Conservation (phyloP, 139 green algal species). For the Closterium sp. region DNA sequence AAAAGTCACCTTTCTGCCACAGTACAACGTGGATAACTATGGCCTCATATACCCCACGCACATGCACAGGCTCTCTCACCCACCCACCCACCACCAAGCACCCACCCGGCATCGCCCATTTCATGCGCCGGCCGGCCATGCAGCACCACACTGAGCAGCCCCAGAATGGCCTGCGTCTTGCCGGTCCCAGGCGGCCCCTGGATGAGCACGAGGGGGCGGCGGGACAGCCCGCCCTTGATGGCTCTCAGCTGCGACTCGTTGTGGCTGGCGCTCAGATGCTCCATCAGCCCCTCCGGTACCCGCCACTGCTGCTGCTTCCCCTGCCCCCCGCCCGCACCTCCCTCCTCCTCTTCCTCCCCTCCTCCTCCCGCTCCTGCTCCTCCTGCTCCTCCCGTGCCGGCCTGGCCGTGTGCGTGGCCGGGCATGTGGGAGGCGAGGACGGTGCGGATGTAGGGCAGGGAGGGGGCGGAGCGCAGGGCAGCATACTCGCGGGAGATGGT, state of each 20-base stretch:
- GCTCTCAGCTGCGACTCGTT: slow-evolving; percentile 36
- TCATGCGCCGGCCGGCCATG: too few relatives aligned
- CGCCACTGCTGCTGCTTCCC: neutral
- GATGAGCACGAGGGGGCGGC: neutral
- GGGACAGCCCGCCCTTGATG: slow-evolving; percentile 30
- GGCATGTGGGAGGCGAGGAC: neutral
- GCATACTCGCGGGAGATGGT: slow-evolving; percentile 88
- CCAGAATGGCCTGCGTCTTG: too few relatives aligned
- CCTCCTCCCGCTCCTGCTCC: neutral
- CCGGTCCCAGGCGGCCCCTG: too few relatives aligned
- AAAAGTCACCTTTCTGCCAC: too few relatives aligned
- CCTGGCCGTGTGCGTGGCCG: slow-evolving; percentile 30
- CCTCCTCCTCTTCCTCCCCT: neutral
- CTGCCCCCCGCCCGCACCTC: too few relatives aligned
- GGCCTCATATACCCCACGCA: too few relatives aligned
- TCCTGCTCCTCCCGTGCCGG: neutral
- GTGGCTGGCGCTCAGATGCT: neutral
- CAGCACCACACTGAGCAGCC: too few relatives aligned
- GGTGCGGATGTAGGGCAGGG: slow-evolving; percentile 59
- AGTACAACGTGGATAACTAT: too few relatives aligned
- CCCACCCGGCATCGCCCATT: too few relatives aligned
- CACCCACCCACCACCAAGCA: too few relatives aligned
- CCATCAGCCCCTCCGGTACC: too few relatives aligned
- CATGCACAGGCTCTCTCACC: too few relatives aligned
- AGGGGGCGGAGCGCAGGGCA: slow-evolving; percentile 73